These are phyloP conservation scores for Persicaria tinctoria DNA, from an alignment of 148 eudicot genomes.

Conservation along the genomic window DNA sequence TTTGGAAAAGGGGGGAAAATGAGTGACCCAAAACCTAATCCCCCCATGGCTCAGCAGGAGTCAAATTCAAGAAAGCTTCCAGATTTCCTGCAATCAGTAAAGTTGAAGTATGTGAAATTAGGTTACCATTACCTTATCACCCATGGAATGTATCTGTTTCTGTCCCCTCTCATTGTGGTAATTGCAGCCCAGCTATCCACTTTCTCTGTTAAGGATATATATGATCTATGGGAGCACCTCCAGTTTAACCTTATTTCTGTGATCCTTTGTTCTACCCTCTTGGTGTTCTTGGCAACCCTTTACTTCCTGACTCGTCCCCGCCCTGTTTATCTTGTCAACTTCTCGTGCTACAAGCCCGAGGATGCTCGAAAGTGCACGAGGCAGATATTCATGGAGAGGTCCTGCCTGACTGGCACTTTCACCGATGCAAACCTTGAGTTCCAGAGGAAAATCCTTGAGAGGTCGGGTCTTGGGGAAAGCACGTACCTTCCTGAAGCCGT, in stretches of 20 bases:
- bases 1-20: constrained; percentile 9
- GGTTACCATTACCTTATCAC: constrained; percentile 53
- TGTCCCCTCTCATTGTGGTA: constrained; percentile 32
- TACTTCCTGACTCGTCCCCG: constrained; percentile 47
- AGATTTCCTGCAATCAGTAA: constrained; percentile 42
- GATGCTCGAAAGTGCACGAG: constrained; percentile 37
- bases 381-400: constrained; percentile 45
- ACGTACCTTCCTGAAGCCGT: constrained; percentile 47
- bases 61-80: constrained; percentile 38
- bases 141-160: constrained; percentile 41
- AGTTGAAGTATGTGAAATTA: constrained; percentile 49
- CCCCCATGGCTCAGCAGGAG: constrained; percentile 17
- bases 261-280: constrained; percentile 30
- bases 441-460: constrained; percentile 43
- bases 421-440: constrained; percentile 33
- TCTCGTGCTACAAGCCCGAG: constrained; percentile 50
- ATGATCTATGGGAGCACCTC: constrained; percentile 41
- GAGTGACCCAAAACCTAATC: constrained; percentile 25
- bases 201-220: constrained; percentile 28
- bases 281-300: constrained; percentile 40
- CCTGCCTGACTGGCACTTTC: constrained; percentile 27
- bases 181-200: constrained; percentile 41
- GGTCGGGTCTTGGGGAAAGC: constrained; percentile 45
- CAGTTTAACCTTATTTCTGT: constrained; percentile 38
- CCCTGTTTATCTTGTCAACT: constrained; percentile 50